phyloP scores from a whole-genome alignment of 371 early-diverging fungal species.

The Conidiobolus incongruus region DNA sequence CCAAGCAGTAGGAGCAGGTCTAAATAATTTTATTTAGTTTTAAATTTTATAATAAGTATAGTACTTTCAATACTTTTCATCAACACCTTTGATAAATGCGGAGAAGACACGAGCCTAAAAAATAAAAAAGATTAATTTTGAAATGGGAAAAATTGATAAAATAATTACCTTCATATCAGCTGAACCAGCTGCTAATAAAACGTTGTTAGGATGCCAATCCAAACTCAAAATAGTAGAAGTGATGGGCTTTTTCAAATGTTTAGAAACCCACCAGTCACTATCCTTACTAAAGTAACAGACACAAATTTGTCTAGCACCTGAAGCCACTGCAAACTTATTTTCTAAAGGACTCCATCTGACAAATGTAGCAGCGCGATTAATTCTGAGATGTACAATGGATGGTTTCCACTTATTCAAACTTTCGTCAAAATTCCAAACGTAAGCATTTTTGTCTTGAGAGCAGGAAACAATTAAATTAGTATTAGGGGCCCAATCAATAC shows the following conservation, averaged over 20 bases:
- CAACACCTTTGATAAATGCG: constrained; percentile 84
- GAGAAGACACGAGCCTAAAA: constrained; percentile 75
- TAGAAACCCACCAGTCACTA: constrained; percentile 90
- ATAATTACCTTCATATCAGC: constrained; percentile 67
- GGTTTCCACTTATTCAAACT: constrained; percentile 57
- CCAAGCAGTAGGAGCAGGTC: constrained; percentile 60
- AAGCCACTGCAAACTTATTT: constrained; percentile 94
- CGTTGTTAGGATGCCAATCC: constrained; percentile 94
- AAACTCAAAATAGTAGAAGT: constrained; percentile 72
- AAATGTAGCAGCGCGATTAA: constrained; percentile 90
- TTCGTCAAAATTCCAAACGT: constrained; percentile 78
- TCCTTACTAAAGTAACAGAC: constrained; percentile 91
- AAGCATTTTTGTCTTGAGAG: constrained; percentile 95
- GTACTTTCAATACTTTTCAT: constrained; percentile 39
- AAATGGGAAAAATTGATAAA: neutral
- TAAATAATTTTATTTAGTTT: constrained; percentile 5
- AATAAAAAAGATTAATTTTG: neutral
- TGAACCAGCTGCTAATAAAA: constrained; percentile 79
- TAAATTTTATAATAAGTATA: neutral
- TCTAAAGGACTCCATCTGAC: constrained; percentile 91
- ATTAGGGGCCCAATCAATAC: constrained; percentile 89
- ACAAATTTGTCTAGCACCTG: constrained; percentile 71
- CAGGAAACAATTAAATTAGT: constrained; percentile 90
- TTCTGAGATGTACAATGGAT: constrained; percentile 77
- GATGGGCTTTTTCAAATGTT: constrained; percentile 87